These are phyloP conservation scores for Pouteria glomerata DNA, from an alignment of 148 eudicot genomes.

Conservation along the genomic window DNA sequence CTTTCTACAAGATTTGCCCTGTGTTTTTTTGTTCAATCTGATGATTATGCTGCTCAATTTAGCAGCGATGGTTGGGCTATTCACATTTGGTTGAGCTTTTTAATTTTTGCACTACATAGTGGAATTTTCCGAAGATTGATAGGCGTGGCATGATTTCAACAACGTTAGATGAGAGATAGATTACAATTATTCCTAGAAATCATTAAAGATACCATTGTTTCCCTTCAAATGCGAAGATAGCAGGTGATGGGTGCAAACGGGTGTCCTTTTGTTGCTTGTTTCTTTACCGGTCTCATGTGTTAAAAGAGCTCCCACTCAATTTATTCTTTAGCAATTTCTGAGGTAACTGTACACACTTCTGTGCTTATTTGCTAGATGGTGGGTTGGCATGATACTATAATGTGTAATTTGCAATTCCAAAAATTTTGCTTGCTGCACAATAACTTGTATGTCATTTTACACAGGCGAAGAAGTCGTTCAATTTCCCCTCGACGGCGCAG, in stretches of 20 bases:
- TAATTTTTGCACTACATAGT: not conserved
- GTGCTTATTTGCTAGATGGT: constrained; percentile 29
- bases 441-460: constrained; percentile 20
- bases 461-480: constrained; percentile 88
- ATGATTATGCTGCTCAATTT: constrained; percentile 20
- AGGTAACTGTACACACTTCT: constrained; percentile 74
- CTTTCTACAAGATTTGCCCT: constrained; percentile 12
- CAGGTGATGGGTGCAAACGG: constrained; percentile 37
- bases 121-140: not conserved
- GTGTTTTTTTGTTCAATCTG: constrained; percentile 15
- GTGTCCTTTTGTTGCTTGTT: constrained; percentile 62
- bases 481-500: constrained; percentile 55
- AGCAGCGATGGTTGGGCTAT: constrained; percentile 12
- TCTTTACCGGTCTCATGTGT: constrained; percentile 66
- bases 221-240: constrained; percentile 54
- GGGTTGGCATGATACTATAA: constrained; percentile 15
- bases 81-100: constrained; percentile 6
- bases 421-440: constrained; percentile 24
- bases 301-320: constrained; percentile 75
- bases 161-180: constrained; percentile 28
- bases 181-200: constrained; percentile 14
- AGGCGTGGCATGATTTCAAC: constrained; percentile 9
- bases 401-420: constrained; percentile 7
- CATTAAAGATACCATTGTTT: constrained; percentile 40
- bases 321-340: constrained; percentile 61